Evolutionary conservation across 306 rosid genomes (phyloP), one percentile per base, ranked within the genome.

Genomic region (Vigna unguiculata): DNA sequence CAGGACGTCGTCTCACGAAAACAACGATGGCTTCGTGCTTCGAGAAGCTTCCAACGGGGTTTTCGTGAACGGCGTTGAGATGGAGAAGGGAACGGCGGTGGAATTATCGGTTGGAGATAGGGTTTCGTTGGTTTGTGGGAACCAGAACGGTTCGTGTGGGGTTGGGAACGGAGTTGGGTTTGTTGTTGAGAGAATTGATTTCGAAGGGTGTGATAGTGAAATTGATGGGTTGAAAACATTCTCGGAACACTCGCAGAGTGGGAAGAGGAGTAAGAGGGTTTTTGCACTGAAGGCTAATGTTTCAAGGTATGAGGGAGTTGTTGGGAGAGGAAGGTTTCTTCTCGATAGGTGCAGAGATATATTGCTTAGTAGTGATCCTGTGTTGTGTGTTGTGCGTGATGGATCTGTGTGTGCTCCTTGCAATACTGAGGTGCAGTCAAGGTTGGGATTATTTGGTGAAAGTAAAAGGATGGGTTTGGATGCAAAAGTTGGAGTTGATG

Each of bases 311-410:
- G 85, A 79, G 32, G 53, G 78, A 21, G 54, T 82, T 60, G 7
- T 83, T 74, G 77, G 61, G 28, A 85, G 91, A 61, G 91, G 87
- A 16, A 83, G 52, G 49, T 79, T 79, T 69, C 84, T 91, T 70
- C 49, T 77, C 21, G 83, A 74, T 74, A 69, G 60, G 77, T 91
- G 94, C 52, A 83, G 85, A 40, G 82, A 62, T 20, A 82, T 89
- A 57, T 82, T 91, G 85, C 85, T 79, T 1, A 86, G 88, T 25
- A 78, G 86, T 71, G 96, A 91, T 68, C 93, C 96, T 28, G 21
- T 84, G 54, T 70, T 87, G 38, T 71, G 73, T 74, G 75, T 88
- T 76, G 16, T 25, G 17, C 82, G 55, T 21, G 63, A 76, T 67
- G 80, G 59, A 52, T 58, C 40, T 47, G 68, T 19, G 15, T 61